A percentile compares a stretch with the other conserved stretches of the same genome.
phyloP scores from a whole-genome alignment of 306 rosid species.

The Casuarina cunninghamiana region DNA sequence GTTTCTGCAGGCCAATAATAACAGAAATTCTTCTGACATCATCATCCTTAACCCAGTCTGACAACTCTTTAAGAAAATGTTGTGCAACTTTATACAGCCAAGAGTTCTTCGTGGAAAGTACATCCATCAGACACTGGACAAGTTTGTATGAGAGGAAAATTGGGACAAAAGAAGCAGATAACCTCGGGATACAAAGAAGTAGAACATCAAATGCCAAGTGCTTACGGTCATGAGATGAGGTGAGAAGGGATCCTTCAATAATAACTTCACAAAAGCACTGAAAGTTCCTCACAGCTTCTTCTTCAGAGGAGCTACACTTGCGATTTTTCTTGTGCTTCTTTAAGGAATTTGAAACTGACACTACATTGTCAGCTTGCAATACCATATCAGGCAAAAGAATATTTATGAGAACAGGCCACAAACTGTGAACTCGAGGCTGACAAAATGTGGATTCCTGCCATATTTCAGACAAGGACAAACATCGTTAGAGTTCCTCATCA shows the following conservation, averaged over 20 bases:
- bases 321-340: conserved; percentile 84
- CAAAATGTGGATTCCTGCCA: conserved; percentile 94
- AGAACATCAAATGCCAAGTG: conserved; percentile 81
- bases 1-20: conserved; percentile 87
- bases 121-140: conserved; percentile 85
- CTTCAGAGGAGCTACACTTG: conserved; percentile 78
- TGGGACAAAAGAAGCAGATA: conserved; percentile 77
- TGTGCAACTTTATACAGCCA: conserved; percentile 86
- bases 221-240: conserved; percentile 97
- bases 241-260: conserved; percentile 85
- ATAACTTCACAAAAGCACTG: conserved; percentile 69
- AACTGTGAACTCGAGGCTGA: conserved; percentile 87
- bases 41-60: conserved; percentile 76
- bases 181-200: conserved; percentile 66
- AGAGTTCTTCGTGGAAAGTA: conserved; percentile 72
- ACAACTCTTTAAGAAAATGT: conserved; percentile 65
- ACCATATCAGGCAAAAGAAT: conserved; percentile 65
- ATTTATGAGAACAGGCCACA: conserved; percentile 81
- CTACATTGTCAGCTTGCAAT: conserved; percentile 64
- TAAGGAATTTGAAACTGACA: conserved; percentile 63
- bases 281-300: conserved; percentile 65
- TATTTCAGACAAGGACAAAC: conserved; percentile 23
- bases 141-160: conserved; percentile 69
- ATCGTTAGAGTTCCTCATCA: conserved; percentile 11
- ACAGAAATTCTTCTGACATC: conserved; percentile 85